Base-by-base conservation (phyloP, 2,329 filamentous ascomycete species). In the Sporothrix luriei region DNA sequence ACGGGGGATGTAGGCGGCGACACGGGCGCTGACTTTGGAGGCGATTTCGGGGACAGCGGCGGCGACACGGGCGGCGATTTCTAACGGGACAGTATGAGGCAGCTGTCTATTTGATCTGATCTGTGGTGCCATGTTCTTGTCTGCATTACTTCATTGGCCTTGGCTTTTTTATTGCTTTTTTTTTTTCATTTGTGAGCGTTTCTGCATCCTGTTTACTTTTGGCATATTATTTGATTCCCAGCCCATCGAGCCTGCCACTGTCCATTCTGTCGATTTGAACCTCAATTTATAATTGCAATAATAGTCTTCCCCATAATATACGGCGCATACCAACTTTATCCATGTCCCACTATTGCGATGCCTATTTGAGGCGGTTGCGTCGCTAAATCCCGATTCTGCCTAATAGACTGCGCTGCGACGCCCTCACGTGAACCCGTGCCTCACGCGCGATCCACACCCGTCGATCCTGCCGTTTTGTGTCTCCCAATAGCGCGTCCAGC, bases 211-310 rank as follows among this genome's bases (percentile, higher is more conserved):
- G 21, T n/a, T 59, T n/a, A 4, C 19, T 40, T 7, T 43, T 59
- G 33, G 29, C 55, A 40, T 61, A 9, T 43, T 24, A 14, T 61
- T 61, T 61, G 55, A 61, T 61, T 43, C 55, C 33, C 52, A 38
- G n/a, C 19, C 11, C 26, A 33, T 14, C n/a, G n/a, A 52, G 49
- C 49, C 49, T 52, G 49, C 13, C 49, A 14, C 21, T 52, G n/a
- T 52, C 33, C 33, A 33, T 7, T 33, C 1, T 33, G 3, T 52
- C 13, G 5, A 43, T 43, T 46, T 48, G 4, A 6, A 16, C 0
- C 13, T 48, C 14, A 48, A 4, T 46, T 48, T 48, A 6, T 48
- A 48, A 4, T 19, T 48, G 43, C 43, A 48, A 48, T 6, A 48
- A 48, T 16, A 16, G 43, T 48, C 43, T 16, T 48, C 19, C 16